Conservation (phyloP, 2,329 filamentous ascomycete genomes). For the Bipolaris bicolor region DNA sequence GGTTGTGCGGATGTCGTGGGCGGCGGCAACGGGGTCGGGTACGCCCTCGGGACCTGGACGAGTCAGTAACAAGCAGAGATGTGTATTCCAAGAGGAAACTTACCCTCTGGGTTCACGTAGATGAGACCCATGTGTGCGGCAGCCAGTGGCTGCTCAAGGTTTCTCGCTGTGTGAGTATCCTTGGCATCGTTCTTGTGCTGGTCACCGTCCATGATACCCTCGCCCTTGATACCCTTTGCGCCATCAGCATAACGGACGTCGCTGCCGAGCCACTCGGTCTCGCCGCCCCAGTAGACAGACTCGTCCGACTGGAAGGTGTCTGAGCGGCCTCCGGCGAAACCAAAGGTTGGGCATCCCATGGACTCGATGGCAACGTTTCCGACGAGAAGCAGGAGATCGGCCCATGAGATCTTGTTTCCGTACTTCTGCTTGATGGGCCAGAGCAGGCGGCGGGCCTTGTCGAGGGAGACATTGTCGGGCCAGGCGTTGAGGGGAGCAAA, state of each 20-base stretch:
- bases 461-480: conserved; percentile 78
- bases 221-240: conserved; percentile 53
- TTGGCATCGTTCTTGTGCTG: conserved; percentile 39
- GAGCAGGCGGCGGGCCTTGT: conserved; percentile 79
- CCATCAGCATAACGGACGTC: conserved; percentile 69
- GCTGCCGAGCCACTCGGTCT: conserved; percentile 77
- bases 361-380: conserved; percentile 79
- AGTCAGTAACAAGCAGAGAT: conserved; percentile 4
- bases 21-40: conserved; percentile 72
- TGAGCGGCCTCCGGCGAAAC: conserved; percentile 73
- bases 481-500: conserved; percentile 83
- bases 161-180: conserved; percentile 56
- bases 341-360: conserved; percentile 76
- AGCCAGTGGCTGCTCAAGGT: conserved; percentile 71
- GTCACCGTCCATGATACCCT: conserved; percentile 48
- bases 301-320: conserved; percentile 80
- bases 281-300: conserved; percentile 77
- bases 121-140: conserved; percentile 78
- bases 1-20: conserved; percentile 73
- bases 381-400: conserved; percentile 72
- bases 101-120: conserved; percentile 76
- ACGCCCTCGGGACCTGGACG: conserved; percentile 68
- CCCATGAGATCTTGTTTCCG: conserved; percentile 81
- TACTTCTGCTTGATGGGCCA: conserved; percentile 89
- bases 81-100: background rate